These are phyloP conservation scores for Candida golubevii DNA, from an alignment of 805 yeast genomes.

Conservation along the genomic window DNA sequence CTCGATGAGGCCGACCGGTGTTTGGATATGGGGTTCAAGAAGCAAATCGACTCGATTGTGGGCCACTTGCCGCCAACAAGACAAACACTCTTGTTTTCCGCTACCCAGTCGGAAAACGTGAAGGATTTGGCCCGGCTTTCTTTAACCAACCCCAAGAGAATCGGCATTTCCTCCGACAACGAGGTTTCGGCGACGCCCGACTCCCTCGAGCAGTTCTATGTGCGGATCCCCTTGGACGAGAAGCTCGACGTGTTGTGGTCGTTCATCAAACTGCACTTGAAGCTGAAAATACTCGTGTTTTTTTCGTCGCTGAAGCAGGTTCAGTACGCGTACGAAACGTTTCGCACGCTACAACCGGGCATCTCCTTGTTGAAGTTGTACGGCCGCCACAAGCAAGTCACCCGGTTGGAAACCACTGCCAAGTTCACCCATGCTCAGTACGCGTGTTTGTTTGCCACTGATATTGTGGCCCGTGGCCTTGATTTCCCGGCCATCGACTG, in stretches of 20 bases:
- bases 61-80: conserved; percentile 73
- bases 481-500: conserved; percentile 92
- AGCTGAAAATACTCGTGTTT: conserved; percentile 75
- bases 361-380: conserved; percentile 79
- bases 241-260: conserved; percentile 85
- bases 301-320: conserved; percentile 88
- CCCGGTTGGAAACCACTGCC: conserved; percentile 75
- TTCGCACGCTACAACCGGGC: conserved; percentile 87
- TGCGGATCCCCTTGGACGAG: conserved; percentile 66
- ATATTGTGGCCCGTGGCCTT: conserved; percentile 86
- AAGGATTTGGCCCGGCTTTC: conserved; percentile 79
- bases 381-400: conserved; percentile 88
- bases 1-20: conserved; percentile 92
- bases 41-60: conserved; percentile 75
- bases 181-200: conserved; percentile 76
- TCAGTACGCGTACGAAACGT: conserved; percentile 81
- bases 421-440: conserved; percentile 75
- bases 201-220: conserved; percentile 77
- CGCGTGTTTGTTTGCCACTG: conserved; percentile 84
- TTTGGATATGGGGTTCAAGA: conserved; percentile 88
- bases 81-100: conserved; percentile 82
- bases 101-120: conserved; percentile 83
- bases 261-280: conserved; percentile 77
- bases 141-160: conserved; percentile 52
- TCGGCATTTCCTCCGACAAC: conserved; percentile 36